Percentiles rank a stretch among this genome's conserved stretches.
Conservation (phyloP, 2,329 filamentous ascomycete genomes). For the Trichophyton mentagrophytes region DNA sequence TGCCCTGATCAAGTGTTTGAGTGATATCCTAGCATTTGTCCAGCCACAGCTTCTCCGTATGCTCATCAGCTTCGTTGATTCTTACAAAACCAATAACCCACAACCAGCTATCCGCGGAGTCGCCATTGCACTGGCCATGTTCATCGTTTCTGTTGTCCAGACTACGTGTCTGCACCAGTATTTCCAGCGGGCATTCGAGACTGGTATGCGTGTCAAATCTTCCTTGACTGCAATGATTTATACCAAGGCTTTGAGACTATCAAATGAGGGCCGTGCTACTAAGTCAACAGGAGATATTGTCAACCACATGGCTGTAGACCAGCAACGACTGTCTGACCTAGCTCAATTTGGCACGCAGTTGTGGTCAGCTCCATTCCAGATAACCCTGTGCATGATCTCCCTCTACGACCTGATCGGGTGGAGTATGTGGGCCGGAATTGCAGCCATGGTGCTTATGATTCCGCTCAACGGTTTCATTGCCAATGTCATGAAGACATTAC, state of each 20-base stretch:
- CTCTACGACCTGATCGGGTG: conserved; percentile 88
- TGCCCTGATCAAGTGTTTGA: conserved; percentile 74
- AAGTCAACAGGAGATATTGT: conserved; percentile 97
- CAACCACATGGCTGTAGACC: conserved; percentile 98
- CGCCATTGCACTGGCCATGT: conserved; percentile 85
- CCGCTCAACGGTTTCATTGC: conserved; percentile 89
- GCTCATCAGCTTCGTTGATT: conserved; percentile 72
- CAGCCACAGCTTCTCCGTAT: conserved; percentile 82
- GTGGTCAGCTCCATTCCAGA: conserved; percentile 96
- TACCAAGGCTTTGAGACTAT: conserved; percentile 74
- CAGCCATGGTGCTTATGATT: conserved; percentile 94
- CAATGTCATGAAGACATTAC: conserved; percentile 81
- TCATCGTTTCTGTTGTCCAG: conserved; percentile 70
- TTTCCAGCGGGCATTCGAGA: conserved; percentile 88
- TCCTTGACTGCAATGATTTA: conserved; percentile 85
- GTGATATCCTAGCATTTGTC: conserved; percentile 72
- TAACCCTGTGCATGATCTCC: conserved; percentile 86
- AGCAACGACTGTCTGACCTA: conserved; percentile 84
- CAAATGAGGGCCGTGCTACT: conserved; percentile 75
- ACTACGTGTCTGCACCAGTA: conserved; percentile 92
- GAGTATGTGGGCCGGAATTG: conserved; percentile 92
- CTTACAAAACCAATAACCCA: conserved; percentile 51
- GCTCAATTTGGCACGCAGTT: conserved; percentile 91
- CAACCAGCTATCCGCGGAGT: conserved; percentile 74
- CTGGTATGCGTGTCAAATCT: conserved; percentile 92